Evolutionary conservation across 2,329 filamentous ascomycete genomes (phyloP).

Genomic region (Shiraia sp.): DNA sequence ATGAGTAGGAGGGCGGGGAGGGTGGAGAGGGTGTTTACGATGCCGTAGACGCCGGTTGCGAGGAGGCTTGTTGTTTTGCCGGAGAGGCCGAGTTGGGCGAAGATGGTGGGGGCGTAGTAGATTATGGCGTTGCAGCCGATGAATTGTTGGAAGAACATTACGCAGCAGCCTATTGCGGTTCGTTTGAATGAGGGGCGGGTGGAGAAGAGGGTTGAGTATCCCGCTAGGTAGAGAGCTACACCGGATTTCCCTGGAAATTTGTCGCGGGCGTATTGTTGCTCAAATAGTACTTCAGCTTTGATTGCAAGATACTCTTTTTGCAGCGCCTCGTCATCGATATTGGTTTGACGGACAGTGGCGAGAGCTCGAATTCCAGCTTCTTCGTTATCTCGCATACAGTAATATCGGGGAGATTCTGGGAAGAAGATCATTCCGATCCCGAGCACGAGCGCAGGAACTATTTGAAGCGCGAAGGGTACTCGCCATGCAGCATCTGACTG

Average conservation of each 20-base stretch:
- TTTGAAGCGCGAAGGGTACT: slow-evolving; percentile 78
- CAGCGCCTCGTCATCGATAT: slow-evolving; percentile 57
- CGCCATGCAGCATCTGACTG: slow-evolving; percentile 53
- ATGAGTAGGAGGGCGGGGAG: slow-evolving; percentile 69
- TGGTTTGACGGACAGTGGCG: slow-evolving; percentile 49
- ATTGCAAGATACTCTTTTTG: slow-evolving; percentile 65
- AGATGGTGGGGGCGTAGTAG: slow-evolving; percentile 73
- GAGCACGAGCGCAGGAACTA: slow-evolving; percentile 77
- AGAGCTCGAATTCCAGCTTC: slow-evolving; percentile 53
- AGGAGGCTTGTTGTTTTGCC: slow-evolving; percentile 71
- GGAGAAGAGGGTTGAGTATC: slow-evolving; percentile 55
- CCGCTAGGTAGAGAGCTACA: slow-evolving; percentile 60
- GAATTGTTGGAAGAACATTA: slow-evolving; percentile 56
- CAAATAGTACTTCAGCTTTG: slow-evolving; percentile 57
- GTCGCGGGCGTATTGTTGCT: slow-evolving; percentile 49
- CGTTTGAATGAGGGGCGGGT: slow-evolving; percentile 49
- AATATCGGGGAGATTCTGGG: slow-evolving; percentile 31
- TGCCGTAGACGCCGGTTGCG: slow-evolving; percentile 68
- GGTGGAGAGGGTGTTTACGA: slow-evolving; percentile 61
- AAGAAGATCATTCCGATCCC: slow-evolving; percentile 58
- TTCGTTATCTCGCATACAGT: slow-evolving; percentile 40
- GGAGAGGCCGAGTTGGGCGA: slow-evolving; percentile 67
- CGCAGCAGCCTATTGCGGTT: slow-evolving; percentile 35
- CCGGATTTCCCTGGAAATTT: slow-evolving; percentile 36
- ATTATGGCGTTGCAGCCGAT: slow-evolving; percentile 90